Conservation (phyloP, 2,329 filamentous ascomycete species). For the Penicillium sp. region DNA sequence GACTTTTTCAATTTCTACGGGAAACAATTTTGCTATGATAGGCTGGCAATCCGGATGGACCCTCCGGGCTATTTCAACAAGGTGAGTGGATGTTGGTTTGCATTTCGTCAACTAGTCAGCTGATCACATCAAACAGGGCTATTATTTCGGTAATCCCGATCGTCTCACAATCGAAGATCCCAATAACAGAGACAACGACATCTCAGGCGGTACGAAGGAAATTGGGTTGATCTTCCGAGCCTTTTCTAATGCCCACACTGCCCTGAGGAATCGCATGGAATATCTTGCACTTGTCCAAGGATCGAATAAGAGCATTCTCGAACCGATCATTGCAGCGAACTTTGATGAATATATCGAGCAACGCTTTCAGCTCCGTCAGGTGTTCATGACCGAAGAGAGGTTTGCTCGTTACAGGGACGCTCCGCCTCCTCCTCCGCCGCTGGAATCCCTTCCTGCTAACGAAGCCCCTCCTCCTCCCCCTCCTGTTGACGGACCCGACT, state of each 20-base stretch:
- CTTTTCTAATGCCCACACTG: slow-evolving; percentile 65
- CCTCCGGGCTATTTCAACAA: slow-evolving; percentile 75
- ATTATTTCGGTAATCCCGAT: slow-evolving; percentile 51
- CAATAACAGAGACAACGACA: slow-evolving; percentile 80
- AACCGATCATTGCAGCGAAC: slow-evolving; percentile 70
- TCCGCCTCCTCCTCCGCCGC: slow-evolving; percentile 18
- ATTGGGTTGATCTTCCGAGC: slow-evolving; percentile 64
- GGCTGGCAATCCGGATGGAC: slow-evolving; percentile 70
- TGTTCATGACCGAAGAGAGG: slow-evolving; percentile 47
- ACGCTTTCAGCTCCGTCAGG: slow-evolving; percentile 58
- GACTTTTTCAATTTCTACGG: slow-evolving; percentile 90
- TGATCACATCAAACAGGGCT: slow-evolving; percentile 46
- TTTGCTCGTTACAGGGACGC: slow-evolving; percentile 34
- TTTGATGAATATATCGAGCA: slow-evolving; percentile 73
- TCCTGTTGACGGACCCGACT: neutral
- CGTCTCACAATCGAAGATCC: slow-evolving; percentile 89
- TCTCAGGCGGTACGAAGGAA: slow-evolving; percentile 78
- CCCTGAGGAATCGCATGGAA: slow-evolving; percentile 58
- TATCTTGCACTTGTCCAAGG: slow-evolving; percentile 21
- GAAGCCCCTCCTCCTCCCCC: slow-evolving; percentile 17
- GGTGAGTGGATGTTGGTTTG: slow-evolving; percentile 45
- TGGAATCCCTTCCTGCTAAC: slow-evolving; percentile 7
- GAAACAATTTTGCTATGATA: slow-evolving; percentile 69
- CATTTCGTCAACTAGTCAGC: slow-evolving; percentile 3
- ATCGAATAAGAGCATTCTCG: slow-evolving; percentile 60